Base-by-base conservation (phyloP, 352 stramenopile species). In the Pythium rhizo-oryzae region DNA sequence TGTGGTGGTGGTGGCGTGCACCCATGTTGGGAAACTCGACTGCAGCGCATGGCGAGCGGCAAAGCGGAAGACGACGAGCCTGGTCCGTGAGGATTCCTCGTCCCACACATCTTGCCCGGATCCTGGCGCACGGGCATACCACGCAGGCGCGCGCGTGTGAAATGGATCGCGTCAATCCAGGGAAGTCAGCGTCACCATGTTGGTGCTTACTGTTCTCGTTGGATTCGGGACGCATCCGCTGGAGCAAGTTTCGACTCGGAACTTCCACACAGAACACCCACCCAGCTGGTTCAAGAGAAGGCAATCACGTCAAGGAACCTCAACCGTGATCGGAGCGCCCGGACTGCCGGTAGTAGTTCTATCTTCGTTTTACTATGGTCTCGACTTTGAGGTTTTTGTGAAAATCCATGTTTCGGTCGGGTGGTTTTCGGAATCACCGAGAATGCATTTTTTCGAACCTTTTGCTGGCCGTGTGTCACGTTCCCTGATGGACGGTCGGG, bases 261-360 rank as follows among this genome's bases (percentile, higher is more conserved):
- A 51, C 19, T 25, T 47, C 24, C 44, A 51, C 44, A 51, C 44
- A 28, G 8, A 28, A 11, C 19, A 39, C 25, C 49, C 49, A 19
- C n/a, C 49, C 49, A 56, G 49, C 23, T 56, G 49, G 12, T 56
- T 11, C 49, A 56, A 3, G 8, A 39, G 49, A 56, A 56, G 46
- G 49, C 15, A 21, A 19, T 4, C 15, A 25, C 18, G n/a, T 7
- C 46, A 52, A 52, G 46, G n/a, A 52, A 33, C 6, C 28, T 33
- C 28, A n/a, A n/a, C n/a, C n/a, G n/a, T n/a, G 28, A 7, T 16
- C 13, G 1, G 41, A n/a, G 4, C 21, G 2, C 15, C 41, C 4
- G 3, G 41, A 18, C 13, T n/a, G 41, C 12, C 41, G n/a, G 41
- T 47, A 47, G 21, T n/a, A 47, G 41, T 9, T 16, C 41, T 51